A percentile compares a stretch with the other conserved stretches of the same genome.
These are phyloP conservation scores for Claviceps sp. DNA, from an alignment of 2,329 filamentous ascomycete species.

Conservation along the genomic window DNA sequence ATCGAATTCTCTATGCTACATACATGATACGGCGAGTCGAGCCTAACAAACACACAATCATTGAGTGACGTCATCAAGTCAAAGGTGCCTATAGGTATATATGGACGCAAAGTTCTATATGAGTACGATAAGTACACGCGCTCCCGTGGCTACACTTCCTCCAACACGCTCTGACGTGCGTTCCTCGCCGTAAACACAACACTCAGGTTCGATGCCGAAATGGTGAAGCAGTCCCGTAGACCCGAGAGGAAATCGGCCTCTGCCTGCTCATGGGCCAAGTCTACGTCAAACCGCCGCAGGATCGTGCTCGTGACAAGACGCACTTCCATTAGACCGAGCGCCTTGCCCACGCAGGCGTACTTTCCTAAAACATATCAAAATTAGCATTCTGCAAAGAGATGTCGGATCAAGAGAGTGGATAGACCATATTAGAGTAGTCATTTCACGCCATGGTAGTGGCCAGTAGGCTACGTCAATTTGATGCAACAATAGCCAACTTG, in stretches of 20 bases:
- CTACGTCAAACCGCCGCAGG: not conserved
- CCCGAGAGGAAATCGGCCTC: not conserved
- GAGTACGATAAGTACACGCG: too few relatives aligned
- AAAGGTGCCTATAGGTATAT: too few relatives aligned
- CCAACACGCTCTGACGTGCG: not conserved
- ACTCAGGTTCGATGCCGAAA: not conserved
- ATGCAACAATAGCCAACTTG: not conserved
- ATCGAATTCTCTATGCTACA: too few relatives aligned
- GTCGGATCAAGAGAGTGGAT: too few relatives aligned
- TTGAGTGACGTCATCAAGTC: too few relatives aligned
- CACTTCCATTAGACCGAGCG: constrained; percentile 22
- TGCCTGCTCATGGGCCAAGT: not conserved
- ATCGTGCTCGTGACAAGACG: constrained; percentile 2
- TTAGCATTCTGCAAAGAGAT: too few relatives aligned
- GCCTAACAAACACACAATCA: too few relatives aligned
- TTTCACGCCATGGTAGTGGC: not conserved
- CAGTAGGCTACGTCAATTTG: too few relatives aligned
- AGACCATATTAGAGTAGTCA: not conserved
- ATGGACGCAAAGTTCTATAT: too few relatives aligned
- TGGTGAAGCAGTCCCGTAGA: not conserved
- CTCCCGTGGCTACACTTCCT: not conserved
- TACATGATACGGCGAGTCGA: too few relatives aligned
- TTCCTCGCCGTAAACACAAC: not conserved
- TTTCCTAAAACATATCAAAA: constrained; percentile 10
- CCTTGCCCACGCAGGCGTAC: constrained; percentile 23